Percentiles rank a stretch among this genome's conserved stretches.
Conservation (phyloP, 2,329 filamentous ascomycete genomes). For the Aurifilum marmelostoma region DNA sequence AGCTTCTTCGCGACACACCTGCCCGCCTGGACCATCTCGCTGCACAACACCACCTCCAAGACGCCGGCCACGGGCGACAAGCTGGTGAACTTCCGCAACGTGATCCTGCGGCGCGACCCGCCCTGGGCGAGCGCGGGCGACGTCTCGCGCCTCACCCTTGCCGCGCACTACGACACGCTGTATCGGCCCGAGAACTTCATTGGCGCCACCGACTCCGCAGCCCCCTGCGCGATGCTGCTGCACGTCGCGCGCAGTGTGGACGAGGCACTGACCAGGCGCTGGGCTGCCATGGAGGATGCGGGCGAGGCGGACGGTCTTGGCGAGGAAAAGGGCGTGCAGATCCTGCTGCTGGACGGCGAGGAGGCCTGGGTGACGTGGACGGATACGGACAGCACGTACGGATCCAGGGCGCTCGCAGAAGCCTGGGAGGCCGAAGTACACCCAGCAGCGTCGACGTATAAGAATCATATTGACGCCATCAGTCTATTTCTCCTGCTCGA, state of each 20-base stretch:
- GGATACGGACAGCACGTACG: constrained; percentile 74
- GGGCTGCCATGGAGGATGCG: constrained; percentile 67
- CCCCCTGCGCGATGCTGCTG: constrained; percentile 82
- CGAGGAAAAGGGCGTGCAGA: constrained; percentile 75
- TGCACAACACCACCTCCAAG: constrained; percentile 74
- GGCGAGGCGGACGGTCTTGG: constrained; percentile 56
- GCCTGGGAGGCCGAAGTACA: constrained; percentile 70
- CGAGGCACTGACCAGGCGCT: constrained; percentile 71
- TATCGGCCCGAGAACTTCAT: constrained; percentile 74
- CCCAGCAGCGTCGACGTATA: constrained; percentile 70
- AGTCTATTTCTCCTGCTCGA: constrained; percentile 88
- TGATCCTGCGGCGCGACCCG: constrained; percentile 77
- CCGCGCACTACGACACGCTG: constrained; percentile 85
- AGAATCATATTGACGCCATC: constrained; percentile 71
- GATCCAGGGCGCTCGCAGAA: constrained; percentile 71
- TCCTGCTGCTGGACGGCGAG: constrained; percentile 80
- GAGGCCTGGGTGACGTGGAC: constrained; percentile 79
- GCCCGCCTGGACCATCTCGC: constrained; percentile 70
- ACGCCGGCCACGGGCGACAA: constrained; percentile 67
- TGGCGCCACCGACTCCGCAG: constrained; percentile 82
- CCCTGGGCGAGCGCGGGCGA: constrained; percentile 73
- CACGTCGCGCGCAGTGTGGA: constrained; percentile 75
- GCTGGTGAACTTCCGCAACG: constrained; percentile 74
- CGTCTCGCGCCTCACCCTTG: constrained; percentile 73
- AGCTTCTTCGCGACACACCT: constrained; percentile 69